A percentile compares a stretch with the other conserved stretches of the same genome.
These are phyloP conservation scores for Lodderomyces margitis DNA, from an alignment of 1,139 yeast species.

Conservation along the genomic window DNA sequence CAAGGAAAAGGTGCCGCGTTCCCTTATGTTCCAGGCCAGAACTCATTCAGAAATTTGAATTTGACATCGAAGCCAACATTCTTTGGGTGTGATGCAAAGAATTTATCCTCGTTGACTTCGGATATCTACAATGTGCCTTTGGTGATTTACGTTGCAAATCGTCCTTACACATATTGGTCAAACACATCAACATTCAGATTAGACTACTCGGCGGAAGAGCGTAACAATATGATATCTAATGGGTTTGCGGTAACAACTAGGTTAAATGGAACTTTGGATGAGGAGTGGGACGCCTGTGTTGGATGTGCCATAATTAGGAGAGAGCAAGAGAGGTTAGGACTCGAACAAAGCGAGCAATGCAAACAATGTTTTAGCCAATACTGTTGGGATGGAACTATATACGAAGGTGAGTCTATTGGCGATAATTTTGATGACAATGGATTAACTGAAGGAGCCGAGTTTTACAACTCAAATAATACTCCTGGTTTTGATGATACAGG, in stretches of 20 bases:
- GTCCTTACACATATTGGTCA: constrained; percentile 63
- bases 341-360: constrained; percentile 69
- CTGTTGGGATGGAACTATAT: constrained; percentile 72
- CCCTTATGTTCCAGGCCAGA: constrained; percentile 76
- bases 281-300: constrained; percentile 73
- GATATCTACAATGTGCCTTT: constrained; percentile 60
- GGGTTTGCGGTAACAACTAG: constrained; percentile 80
- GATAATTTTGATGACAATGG: constrained; percentile 45
- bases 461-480: constrained; percentile 12
- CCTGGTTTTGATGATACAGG: constrained; percentile 14
- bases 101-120: constrained; percentile 49
- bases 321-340: constrained; percentile 69
- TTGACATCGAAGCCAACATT: constrained; percentile 69
- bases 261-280: constrained; percentile 68
- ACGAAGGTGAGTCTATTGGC: constrained; percentile 40
- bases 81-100: constrained; percentile 78
- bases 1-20: constrained; percentile 61
- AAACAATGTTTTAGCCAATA: constrained; percentile 64
- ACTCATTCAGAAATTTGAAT: constrained; percentile 60
- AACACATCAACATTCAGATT: constrained; percentile 73
- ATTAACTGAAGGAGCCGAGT: constrained; percentile 9
- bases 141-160: constrained; percentile 75
- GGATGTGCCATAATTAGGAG: constrained; percentile 88
- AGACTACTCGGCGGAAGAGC: constrained; percentile 57
- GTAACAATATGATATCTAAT: constrained; percentile 61